Evolutionary conservation across 345 rosid genomes (phyloP), one percentile per base, ranked within the genome.

Genomic region (Salix udensis): DNA sequence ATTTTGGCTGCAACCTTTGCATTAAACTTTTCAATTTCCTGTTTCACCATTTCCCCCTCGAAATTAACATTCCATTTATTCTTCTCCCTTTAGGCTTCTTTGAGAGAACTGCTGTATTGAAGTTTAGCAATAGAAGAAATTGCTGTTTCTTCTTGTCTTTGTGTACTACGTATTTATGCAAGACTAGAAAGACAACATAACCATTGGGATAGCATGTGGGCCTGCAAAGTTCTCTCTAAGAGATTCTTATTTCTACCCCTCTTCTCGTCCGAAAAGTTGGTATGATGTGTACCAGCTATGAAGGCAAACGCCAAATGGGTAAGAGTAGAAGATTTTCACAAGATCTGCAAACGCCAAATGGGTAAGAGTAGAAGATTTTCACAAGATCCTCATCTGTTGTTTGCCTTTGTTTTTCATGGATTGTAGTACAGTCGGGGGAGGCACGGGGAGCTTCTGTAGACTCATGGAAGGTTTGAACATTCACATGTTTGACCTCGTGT

Each of bases 31-130:
- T 40, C 62, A 14, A 21, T 53, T 31, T 26, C 16, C 40, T 36
- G 40, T 78, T 58, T 77, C 75, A 19, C 34, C 2, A n/a, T 74
- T 52, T 40, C 72, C 60, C 55, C 6, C 52, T 13, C 48, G 26
- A 42, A 62, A 14, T 26, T 55, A 75, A 73, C 76, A 88, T 86
- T 87, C 80, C 73, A 84, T 90, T 90, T 65, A 88, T 88, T 90
- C 87, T 85, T 66, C 39, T 37, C 36, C 40, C 10, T 13, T 39
- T 8, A 39, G 26, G 73, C 18, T 36, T 64, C 26, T n/a, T 23
- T 26, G 39, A 48, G 46, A 70, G 61, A 72, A 72, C 55, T 44
- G 14, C 70, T 81, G 80, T 75, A 78, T 79, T 74, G 48, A 65
- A 79, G 73, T 72, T 66, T 46, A 77, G 73, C 70, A 28, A 74